Percentiles rank a stretch among this genome's conserved stretches.
Evolutionary conservation across 345 rosid species (phyloP).

Genomic region (Cochlearia excelsa): DNA sequence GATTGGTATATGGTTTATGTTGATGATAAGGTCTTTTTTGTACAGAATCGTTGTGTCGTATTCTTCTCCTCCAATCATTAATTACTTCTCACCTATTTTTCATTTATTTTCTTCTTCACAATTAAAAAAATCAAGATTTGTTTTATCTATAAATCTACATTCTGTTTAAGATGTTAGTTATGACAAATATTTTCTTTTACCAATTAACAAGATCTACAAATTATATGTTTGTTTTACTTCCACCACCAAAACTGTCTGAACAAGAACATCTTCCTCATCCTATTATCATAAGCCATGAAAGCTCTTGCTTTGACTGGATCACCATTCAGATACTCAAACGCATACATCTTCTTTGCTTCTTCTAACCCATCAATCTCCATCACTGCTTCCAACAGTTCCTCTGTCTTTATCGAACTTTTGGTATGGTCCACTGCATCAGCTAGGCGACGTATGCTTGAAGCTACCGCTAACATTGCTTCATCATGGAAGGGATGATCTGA

Average conservation of each 20-base stretch:
- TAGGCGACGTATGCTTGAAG: constrained; percentile 66
- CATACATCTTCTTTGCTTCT: constrained; percentile 84
- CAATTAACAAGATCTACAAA: not conserved
- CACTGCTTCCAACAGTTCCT: constrained; percentile 68
- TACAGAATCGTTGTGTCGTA: constrained; percentile 22
- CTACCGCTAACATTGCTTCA: constrained; percentile 70
- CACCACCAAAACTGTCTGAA: constrained; percentile 93
- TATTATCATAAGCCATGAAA: constrained; percentile 65
- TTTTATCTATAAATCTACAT: no score
- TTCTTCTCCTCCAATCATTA: constrained; percentile 34
- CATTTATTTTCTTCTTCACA: no score
- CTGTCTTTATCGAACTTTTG: constrained; percentile 45
- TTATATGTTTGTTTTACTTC: constrained; percentile 41
- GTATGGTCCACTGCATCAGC: constrained; percentile 73
- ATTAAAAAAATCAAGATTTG: no score
- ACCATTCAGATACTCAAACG: constrained; percentile 77
- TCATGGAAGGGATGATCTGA: constrained; percentile 65
- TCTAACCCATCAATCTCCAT: constrained; percentile 89
- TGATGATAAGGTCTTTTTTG: constrained; percentile 29
- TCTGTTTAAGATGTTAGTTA: no score
- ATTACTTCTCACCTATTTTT: not conserved
- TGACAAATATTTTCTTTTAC: no score
- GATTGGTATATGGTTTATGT: constrained; percentile 13
- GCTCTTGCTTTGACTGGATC: constrained; percentile 88
- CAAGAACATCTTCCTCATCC: constrained; percentile 73